Percentiles rank a stretch among this genome's conserved stretches.
phyloP scores from a whole-genome alignment of 208 protist species.

The Cochliopodium minus region DNA sequence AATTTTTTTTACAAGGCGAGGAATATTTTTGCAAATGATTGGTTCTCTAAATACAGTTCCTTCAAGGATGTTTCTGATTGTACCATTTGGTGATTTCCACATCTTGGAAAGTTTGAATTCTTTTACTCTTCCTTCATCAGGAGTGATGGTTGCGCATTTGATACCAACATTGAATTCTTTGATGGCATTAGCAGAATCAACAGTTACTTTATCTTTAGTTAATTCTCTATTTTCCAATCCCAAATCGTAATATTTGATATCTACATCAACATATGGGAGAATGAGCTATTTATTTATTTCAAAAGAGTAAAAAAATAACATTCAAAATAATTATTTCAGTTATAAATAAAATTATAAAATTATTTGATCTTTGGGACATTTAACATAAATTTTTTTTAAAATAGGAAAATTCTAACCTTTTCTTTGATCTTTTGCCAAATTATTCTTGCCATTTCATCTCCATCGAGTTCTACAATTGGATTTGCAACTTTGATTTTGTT shows the following conservation, averaged over 20 bases:
- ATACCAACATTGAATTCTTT: slow-evolving; percentile 78
- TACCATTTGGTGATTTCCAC: slow-evolving; percentile 93
- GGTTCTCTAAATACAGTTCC: slow-evolving; percentile 92
- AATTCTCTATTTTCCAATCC: slow-evolving; percentile 70
- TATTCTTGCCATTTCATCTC: slow-evolving; percentile 91
- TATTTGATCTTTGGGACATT: background rate
- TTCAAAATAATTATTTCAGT: background rate
- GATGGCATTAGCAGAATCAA: slow-evolving; percentile 78
- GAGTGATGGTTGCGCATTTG: slow-evolving; percentile 94
- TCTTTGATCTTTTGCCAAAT: slow-evolving; percentile 89
- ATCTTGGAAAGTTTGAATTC: slow-evolving; percentile 91
- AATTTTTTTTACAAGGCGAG: too few species aligned
- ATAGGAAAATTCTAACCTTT: slow-evolving; percentile 51
- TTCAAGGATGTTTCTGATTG: slow-evolving; percentile 91
- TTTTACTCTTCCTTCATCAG: slow-evolving; percentile 80
- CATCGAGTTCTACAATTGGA: slow-evolving; percentile 84
- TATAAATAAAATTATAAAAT: too few species aligned
- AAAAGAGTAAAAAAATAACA: background rate
- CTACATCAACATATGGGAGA: slow-evolving; percentile 78
- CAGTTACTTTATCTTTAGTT: slow-evolving; percentile 80
- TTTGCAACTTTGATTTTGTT: slow-evolving; percentile 67
- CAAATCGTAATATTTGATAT: slow-evolving; percentile 87
- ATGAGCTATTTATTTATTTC: slow-evolving; percentile 65
- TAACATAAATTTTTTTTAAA: slow-evolving; percentile 16
- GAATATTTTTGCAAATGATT: slow-evolving; percentile 79